Conservation (phyloP, 2,329 filamentous ascomycete species). For the Phyllosticta ampelicida region DNA sequence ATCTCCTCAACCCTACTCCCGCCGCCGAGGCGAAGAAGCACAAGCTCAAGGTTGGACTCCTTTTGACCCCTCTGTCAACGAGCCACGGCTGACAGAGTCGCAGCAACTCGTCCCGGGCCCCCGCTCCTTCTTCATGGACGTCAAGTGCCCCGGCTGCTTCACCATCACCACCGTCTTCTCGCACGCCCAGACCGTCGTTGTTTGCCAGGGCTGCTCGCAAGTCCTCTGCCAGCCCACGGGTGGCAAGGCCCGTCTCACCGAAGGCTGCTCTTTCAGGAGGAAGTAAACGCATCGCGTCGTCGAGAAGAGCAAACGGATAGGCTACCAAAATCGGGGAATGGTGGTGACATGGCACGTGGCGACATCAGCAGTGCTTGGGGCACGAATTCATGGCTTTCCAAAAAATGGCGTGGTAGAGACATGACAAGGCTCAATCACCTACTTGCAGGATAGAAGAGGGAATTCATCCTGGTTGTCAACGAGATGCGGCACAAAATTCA, state of each 20-base stretch:
- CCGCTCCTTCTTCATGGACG: slow-evolving; percentile 99
- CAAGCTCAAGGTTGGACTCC: slow-evolving; percentile 90
- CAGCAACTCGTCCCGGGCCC: slow-evolving; percentile 90
- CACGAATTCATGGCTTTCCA: slow-evolving; percentile 24
- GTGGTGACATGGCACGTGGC: slow-evolving; percentile 16
- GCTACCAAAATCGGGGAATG: slow-evolving; percentile 27
- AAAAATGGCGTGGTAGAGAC: slow-evolving; percentile 11
- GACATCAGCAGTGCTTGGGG: slow-evolving; percentile 23
- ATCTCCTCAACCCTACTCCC: slow-evolving; percentile 98
- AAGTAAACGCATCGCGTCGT: slow-evolving; percentile 60
- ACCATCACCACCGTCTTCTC: slow-evolving; percentile 99
- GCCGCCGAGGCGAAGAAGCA: slow-evolving; percentile 99
- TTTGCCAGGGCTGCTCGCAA: slow-evolving; percentile 97
- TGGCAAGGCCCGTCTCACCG: slow-evolving; percentile 96
- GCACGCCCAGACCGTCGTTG: slow-evolving; percentile 99
- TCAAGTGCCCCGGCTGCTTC: slow-evolving; percentile 99
- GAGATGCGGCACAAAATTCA: not conserved
- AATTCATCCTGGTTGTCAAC: slow-evolving; percentile 21
- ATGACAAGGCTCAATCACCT: slow-evolving; percentile 25
- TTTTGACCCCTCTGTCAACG: not conserved
- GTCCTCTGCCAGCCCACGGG: slow-evolving; percentile 99
- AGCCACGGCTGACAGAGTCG: slow-evolving; percentile 8
- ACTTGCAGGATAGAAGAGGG: slow-evolving; percentile 33
- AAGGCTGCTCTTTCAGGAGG: slow-evolving; percentile 99
- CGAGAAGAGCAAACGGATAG: slow-evolving; percentile 19